Evolutionary conservation across 352 stramenopile species (phyloP), one percentile per base, ranked within the genome.

Genomic region (Phytophthora citricola): DNA sequence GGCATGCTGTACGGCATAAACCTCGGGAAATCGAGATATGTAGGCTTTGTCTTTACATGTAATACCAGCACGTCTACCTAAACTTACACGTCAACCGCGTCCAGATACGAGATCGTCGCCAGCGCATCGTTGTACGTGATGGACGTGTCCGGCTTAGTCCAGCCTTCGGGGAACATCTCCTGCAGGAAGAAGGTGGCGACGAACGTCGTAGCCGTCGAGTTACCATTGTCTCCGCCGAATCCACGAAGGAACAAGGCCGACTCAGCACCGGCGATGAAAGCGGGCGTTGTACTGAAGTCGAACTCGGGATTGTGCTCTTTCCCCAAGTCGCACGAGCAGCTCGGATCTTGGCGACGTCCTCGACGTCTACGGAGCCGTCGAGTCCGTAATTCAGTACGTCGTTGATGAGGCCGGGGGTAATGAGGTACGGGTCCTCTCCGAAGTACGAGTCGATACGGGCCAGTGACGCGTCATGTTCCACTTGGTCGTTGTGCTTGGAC

Each of bases 391-490:
- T 74, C 2, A 58, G 44, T 22, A 67, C 58, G 54, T 57, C 17
- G 22, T 68, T 67, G 38, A 71, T 67, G 38, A 74, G 66, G 9
- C 46, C 39, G 15, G 62, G 53, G 2, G 53, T 65, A 32, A 69
- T 54, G 26, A 64, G 34, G 39, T 44, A 58, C 43, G 63, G 60
- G 36, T 71, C 60, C 9, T 32, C 60, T 2, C 60, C 66, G 15
- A 69, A 73, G 59, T 69, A 69, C 45, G 48, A 69, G 54, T 74
- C 60, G 17, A 70, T 48, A 29, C 60, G 66, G 2, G 60, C 40
- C 31, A 74, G 36, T 10, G 66, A 74, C 7, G 66, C 66, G 29
- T 74, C 66, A 55, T 70, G 60, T 40, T 62, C 60, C 54, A 68
- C 60, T 15, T 63, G 36, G 52, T 69, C 44, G 52, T 68, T 68